Evolutionary conservation across 2,329 filamentous ascomycete genomes (phyloP).

Genomic region (Pseudonectria buxi): DNA sequence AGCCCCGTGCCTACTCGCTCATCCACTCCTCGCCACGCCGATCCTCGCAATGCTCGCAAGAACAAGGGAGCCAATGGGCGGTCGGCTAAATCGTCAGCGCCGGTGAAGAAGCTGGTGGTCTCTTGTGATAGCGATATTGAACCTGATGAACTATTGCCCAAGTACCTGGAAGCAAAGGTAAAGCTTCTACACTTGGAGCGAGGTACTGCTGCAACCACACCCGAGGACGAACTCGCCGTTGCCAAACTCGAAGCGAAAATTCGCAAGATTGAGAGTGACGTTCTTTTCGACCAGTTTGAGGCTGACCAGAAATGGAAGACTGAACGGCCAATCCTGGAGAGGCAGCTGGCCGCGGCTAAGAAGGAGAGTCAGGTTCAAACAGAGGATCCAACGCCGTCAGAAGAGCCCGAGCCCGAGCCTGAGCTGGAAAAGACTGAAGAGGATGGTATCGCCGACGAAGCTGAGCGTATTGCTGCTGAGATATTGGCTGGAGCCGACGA

Average conservation of each 20-base stretch:
- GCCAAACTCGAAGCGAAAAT: conserved; percentile 68
- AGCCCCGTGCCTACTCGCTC: conserved; percentile 43
- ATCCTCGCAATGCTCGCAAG: conserved; percentile 18
- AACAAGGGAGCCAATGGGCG: conserved; percentile 27
- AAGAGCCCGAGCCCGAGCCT: conserved; percentile 13
- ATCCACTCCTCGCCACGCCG: conserved; percentile 39
- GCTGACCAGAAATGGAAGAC: conserved; percentile 61
- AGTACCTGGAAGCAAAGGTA: conserved; percentile 69
- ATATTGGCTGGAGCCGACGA: conserved; percentile 50
- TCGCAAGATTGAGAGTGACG: conserved; percentile 67
- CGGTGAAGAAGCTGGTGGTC: conserved; percentile 38
- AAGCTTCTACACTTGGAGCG: conserved; percentile 58
- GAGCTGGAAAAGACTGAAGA: conserved; percentile 29
- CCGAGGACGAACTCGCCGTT: conserved; percentile 39
- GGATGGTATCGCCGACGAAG: conserved; percentile 46
- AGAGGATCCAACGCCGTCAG: conserved; percentile 10
- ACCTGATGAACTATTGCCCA: conserved; percentile 66
- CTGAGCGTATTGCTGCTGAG: conserved; percentile 51
- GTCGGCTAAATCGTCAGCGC: conserved; percentile 16
- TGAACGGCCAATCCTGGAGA: conserved; percentile 53
- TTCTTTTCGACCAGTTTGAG: conserved; percentile 62
- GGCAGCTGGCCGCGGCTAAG: conserved; percentile 48
- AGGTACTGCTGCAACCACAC: conserved; percentile 8
- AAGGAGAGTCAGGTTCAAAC: conserved; percentile 25
- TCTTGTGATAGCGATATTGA: conserved; percentile 65